Conservation (phyloP, 495 filamentous ascomycete genomes). For the Xylaria longipes region DNA sequence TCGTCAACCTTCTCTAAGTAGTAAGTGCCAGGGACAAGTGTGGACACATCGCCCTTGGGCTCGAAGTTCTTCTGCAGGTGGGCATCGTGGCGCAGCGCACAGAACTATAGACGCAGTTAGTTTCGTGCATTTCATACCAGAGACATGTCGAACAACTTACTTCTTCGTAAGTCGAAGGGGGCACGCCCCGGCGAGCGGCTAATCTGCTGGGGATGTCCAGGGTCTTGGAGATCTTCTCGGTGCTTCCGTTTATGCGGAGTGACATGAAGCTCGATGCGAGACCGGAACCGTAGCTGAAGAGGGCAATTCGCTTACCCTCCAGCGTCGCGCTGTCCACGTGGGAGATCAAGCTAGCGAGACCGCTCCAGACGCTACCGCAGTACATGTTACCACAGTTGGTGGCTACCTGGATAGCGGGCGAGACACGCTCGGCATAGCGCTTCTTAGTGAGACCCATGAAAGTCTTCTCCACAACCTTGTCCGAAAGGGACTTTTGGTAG, state of each 20-base stretch:
- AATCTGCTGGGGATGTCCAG: slow-evolving; percentile 82
- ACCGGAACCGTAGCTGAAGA: slow-evolving; percentile 96
- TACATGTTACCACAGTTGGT: slow-evolving; percentile 99
- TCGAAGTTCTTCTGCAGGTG: slow-evolving; percentile 91
- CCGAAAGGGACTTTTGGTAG: slow-evolving; percentile 83
- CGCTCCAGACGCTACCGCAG: slow-evolving; percentile 90
- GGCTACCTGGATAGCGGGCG: slow-evolving; percentile 82
- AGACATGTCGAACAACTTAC: slow-evolving; percentile 54
- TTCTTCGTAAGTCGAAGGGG: slow-evolving; percentile 86
- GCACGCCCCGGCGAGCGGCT: slow-evolving; percentile 70
- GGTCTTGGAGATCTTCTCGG: slow-evolving; percentile 75
- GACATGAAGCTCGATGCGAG: slow-evolving; percentile 91
- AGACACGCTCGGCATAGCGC: slow-evolving; percentile 86
- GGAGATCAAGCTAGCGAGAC: slow-evolving; percentile 76
- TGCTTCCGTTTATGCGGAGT: slow-evolving; percentile 79
- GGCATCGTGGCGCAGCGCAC: slow-evolving; percentile 88
- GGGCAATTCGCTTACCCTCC: slow-evolving; percentile 82
- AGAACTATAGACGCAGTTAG: slow-evolving; percentile 67
- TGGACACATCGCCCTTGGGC: slow-evolving; percentile 77
- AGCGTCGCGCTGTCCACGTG: slow-evolving; percentile 71
- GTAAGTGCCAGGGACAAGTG: slow-evolving; percentile 80
- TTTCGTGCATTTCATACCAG: slow-evolving; percentile 21
- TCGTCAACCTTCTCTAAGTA: slow-evolving; percentile 90
- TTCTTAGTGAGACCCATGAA: slow-evolving; percentile 97
- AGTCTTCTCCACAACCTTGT: slow-evolving; percentile 96